Conservation (phyloP, 2,329 filamentous ascomycete species). For the Xylaria polymorpha region DNA sequence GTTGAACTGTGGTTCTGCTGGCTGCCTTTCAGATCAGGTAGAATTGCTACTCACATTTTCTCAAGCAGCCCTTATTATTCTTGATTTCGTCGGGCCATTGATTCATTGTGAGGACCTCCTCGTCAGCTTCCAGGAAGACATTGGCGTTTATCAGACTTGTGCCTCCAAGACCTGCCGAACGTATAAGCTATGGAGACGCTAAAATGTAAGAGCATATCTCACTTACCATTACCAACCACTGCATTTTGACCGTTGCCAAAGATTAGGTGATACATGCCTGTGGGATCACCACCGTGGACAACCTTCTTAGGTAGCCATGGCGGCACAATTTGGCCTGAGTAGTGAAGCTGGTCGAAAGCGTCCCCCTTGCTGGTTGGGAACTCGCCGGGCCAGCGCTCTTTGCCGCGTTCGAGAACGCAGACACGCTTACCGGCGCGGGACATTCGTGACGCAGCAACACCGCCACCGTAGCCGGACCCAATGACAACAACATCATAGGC, state of each 20-base stretch:
- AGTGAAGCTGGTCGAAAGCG: conserved; percentile 63
- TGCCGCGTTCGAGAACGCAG: conserved; percentile 72
- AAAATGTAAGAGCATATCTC: background rate
- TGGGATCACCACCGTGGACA: conserved; percentile 64
- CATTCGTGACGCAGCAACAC: conserved; percentile 73
- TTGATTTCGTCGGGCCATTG: conserved; percentile 70
- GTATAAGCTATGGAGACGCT: conserved; percentile 25
- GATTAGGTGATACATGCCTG: conserved; percentile 72
- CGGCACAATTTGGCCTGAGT: conserved; percentile 65
- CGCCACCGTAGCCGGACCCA: conserved; percentile 76
- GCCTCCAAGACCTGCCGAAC: conserved; percentile 67
- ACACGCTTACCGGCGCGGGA: conserved; percentile 70
- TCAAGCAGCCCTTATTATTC: conserved; percentile 55
- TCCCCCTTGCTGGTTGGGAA: conserved; percentile 65
- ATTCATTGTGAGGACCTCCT: conserved; percentile 62
- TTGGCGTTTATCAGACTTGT: conserved; percentile 76
- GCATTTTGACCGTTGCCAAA: conserved; percentile 73
- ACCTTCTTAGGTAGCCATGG: conserved; percentile 55
- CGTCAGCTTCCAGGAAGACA: conserved; percentile 71
- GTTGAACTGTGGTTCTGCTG: background rate
- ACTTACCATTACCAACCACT: conserved; percentile 67
- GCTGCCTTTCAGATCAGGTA: background rate
- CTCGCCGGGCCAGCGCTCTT: conserved; percentile 74
- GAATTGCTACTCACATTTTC: conserved; percentile 59
- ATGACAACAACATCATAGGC: conserved; percentile 75